Evolutionary conservation across 176 grass and related monocot genomes (phyloP).

Genomic region (Typha latifolia): DNA sequence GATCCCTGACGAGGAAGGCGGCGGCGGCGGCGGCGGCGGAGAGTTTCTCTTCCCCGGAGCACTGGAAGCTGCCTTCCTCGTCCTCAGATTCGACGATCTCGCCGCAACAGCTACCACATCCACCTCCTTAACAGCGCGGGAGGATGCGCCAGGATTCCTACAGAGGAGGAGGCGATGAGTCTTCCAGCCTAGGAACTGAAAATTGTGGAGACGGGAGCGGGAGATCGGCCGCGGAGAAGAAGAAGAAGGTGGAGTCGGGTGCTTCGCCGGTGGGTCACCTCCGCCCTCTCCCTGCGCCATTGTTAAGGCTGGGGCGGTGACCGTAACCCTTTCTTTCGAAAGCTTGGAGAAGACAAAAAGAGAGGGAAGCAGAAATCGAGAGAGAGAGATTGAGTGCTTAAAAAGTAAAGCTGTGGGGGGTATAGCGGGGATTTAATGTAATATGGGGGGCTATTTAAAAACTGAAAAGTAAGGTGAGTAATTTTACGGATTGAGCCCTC

Average conservation of each 20-base stretch:
- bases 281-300: not conserved
- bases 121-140: not conserved
- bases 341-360: no score
- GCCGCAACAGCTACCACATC: not conserved
- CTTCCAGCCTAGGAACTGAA: not conserved
- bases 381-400: no score
- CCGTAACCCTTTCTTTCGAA: no score
- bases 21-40: not conserved
- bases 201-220: not conserved
- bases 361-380: no score
- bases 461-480: no score
- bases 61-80: slow-evolving; percentile 13
- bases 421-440: no score
- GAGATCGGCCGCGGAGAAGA: not conserved
- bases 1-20: no score
- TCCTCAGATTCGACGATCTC: slow-evolving; percentile 14
- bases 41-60: not conserved
- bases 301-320: no score
- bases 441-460: no score
- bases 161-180: not conserved
- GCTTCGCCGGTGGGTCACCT: not conserved
- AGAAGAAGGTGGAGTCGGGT: not conserved
- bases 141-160: not conserved
- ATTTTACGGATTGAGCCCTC: no score
- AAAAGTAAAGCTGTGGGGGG: no score